Conservation (phyloP, 176 grass and related monocot genomes). For the Raddia distichophylla region DNA sequence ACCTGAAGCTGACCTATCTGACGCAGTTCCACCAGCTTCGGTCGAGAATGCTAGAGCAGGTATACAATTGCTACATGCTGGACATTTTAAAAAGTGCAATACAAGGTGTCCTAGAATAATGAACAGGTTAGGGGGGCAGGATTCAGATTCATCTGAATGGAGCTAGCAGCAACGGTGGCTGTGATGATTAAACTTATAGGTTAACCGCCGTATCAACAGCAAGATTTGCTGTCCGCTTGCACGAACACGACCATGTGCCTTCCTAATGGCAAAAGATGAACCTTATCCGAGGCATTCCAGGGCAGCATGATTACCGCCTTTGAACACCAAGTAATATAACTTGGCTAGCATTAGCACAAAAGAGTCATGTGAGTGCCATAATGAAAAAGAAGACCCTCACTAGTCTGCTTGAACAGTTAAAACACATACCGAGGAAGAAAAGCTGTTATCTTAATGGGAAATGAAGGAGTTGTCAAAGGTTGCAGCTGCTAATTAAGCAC, state of each 20-base stretch:
- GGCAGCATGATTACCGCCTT: slow-evolving; percentile 56
- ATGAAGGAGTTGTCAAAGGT: slow-evolving; percentile 45
- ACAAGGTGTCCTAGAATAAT: slow-evolving; percentile 43
- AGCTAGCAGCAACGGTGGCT: slow-evolving; percentile 38
- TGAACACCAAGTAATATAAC: slow-evolving; percentile 48
- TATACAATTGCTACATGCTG: slow-evolving; percentile 17
- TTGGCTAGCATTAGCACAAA: slow-evolving; percentile 36
- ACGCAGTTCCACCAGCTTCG: too few relatives aligned
- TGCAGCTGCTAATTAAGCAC: slow-evolving; percentile 43
- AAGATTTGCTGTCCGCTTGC: slow-evolving; percentile 66
- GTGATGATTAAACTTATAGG: slow-evolving; percentile 49
- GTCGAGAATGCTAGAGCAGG: not conserved
- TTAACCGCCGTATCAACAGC: slow-evolving; percentile 52
- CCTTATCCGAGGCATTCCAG: slow-evolving; percentile 53
- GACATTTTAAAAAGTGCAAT: slow-evolving; percentile 13
- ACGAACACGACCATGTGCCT: slow-evolving; percentile 70
- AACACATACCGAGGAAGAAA: slow-evolving; percentile 47
- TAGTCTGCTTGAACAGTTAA: slow-evolving; percentile 28
- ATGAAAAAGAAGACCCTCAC: slow-evolving; percentile 51
- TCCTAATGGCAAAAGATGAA: slow-evolving; percentile 44
- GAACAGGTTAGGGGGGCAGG: slow-evolving; percentile 38
- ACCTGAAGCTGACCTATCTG: not conserved
- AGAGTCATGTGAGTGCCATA: slow-evolving; percentile 53
- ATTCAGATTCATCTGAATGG: slow-evolving; percentile 59
- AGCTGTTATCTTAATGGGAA: slow-evolving; percentile 37